Evolutionary conservation across 441 rosid genomes (phyloP).

Genomic region (Aleurites moluccanus): DNA sequence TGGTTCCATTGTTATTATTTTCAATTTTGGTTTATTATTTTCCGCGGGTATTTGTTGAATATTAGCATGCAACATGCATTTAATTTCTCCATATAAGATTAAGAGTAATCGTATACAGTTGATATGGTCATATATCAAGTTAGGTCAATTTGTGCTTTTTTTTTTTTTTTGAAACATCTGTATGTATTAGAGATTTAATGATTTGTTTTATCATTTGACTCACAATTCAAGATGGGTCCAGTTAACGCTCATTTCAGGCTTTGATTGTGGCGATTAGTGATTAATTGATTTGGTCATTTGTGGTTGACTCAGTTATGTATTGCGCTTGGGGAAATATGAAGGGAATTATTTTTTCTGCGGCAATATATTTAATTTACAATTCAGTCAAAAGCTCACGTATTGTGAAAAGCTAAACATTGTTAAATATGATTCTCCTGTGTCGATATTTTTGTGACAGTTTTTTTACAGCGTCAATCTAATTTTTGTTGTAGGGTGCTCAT

Average conservation of each 20-base stretch:
- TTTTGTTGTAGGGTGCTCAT: background rate
- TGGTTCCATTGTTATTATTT: background rate
- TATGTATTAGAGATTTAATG: constrained; percentile 17
- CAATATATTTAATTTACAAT: background rate
- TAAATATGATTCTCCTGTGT: background rate
- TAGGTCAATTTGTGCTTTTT: constrained; percentile 25
- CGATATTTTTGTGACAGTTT: background rate
- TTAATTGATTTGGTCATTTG: constrained; percentile 13
- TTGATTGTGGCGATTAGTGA: constrained; percentile 21
- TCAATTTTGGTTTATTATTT: background rate
- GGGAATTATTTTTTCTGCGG: background rate
- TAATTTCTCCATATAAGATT: background rate
- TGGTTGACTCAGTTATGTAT: constrained; percentile 27
- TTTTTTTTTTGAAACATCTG: constrained; percentile 18
- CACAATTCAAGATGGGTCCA: constrained; percentile 40
- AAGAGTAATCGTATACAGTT: constrained; percentile 1
- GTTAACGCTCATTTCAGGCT: constrained; percentile 28
- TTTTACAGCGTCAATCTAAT: background rate
- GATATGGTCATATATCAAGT: constrained; percentile 26
- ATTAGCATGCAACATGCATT: constrained; percentile 7
- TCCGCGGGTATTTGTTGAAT: constrained; percentile 20
- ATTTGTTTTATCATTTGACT: constrained; percentile 26
- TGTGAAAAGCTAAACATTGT: background rate
- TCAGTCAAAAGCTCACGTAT: background rate
- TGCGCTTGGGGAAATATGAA: background rate